phyloP scores from a whole-genome alignment of 2,329 filamentous ascomycete genomes.

The Ophiostoma piceae region DNA sequence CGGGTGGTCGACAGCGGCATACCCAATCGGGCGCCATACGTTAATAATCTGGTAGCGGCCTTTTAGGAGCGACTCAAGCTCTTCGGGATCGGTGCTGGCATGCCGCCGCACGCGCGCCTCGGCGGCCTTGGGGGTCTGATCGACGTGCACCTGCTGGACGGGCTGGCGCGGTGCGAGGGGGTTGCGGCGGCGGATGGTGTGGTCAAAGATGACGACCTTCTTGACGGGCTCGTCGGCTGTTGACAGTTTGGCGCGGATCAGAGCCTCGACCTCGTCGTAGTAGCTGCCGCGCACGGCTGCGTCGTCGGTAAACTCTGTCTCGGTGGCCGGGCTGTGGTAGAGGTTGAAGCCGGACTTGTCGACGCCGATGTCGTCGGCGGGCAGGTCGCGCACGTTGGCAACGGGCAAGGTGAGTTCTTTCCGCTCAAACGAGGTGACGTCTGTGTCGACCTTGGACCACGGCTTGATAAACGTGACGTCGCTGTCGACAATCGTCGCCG shows the following conservation, averaged over 20 bases:
- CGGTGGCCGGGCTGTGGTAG: constrained; percentile 44
- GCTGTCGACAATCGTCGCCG: constrained; percentile 37
- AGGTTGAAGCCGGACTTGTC: constrained; percentile 57
- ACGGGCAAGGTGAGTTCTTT: constrained; percentile 45
- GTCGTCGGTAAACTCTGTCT: constrained; percentile 54
- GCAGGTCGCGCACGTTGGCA: constrained; percentile 48
- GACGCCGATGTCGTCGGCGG: constrained; percentile 50
- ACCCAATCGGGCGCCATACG: constrained; percentile 63
- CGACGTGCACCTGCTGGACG: constrained; percentile 65
- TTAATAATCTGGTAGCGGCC: constrained; percentile 64
- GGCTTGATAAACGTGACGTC: constrained; percentile 40
- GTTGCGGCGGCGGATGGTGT: constrained; percentile 58
- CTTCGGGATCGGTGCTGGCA: constrained; percentile 40
- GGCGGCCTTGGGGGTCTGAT: constrained; percentile 62
- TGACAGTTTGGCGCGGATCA: constrained; percentile 49
- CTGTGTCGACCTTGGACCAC: constrained; percentile 61
- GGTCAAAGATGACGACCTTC: constrained; percentile 65
- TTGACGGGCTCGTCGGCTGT: constrained; percentile 40
- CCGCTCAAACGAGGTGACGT: constrained; percentile 49
- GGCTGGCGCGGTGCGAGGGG: constrained; percentile 56
- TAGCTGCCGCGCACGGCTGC: constrained; percentile 50
- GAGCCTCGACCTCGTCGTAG: constrained; percentile 56
- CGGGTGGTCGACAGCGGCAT: constrained; percentile 57
- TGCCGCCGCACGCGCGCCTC: constrained; percentile 58
- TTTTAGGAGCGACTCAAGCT: constrained; percentile 52